A percentile compares a stretch with the other conserved stretches of the same genome.
Evolutionary conservation across 768 basidiomycete species (phyloP).

Genomic region (Mycena metata): DNA sequence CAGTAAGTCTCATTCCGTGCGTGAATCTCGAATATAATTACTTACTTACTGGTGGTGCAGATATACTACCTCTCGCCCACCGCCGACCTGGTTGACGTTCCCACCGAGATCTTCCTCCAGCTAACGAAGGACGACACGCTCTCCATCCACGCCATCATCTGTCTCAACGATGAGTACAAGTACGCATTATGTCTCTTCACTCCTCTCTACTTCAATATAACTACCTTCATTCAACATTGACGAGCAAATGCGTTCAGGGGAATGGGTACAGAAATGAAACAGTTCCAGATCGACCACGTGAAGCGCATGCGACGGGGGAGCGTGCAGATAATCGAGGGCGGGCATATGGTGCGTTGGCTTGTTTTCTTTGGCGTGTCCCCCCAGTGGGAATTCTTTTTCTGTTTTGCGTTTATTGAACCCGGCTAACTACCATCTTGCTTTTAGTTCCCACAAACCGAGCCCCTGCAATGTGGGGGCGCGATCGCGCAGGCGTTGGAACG

Average conservation of each 20-base stretch:
- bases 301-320: slow-evolving; percentile 28
- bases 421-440: background rate
- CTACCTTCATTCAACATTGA: background rate
- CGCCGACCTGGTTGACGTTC: slow-evolving; percentile 32
- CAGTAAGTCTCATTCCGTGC: slow-evolving; percentile 18
- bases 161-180: slow-evolving; percentile 40
- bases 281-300: slow-evolving; percentile 33
- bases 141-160: slow-evolving; percentile 37
- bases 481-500: background rate
- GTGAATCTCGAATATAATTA: background rate
- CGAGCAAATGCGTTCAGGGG: slow-evolving; percentile 15
- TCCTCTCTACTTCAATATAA: too few relatives aligned
- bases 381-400: too few relatives aligned
- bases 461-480: background rate
- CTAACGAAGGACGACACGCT: slow-evolving; percentile 30
- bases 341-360: slow-evolving; percentile 36
- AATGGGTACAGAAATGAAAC: slow-evolving; percentile 35
- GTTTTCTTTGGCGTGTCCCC: too few relatives aligned
- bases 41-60: slow-evolving; percentile 24
- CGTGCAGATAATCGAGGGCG: slow-evolving; percentile 38
- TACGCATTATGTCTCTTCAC: too few relatives aligned
- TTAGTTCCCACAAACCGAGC: background rate
- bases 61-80: slow-evolving; percentile 32
- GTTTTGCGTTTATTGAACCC: background rate
- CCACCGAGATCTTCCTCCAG: slow-evolving; percentile 35